phyloP scores from a whole-genome alignment of 257 asterid species.

The Nicotiana noctiflora region DNA sequence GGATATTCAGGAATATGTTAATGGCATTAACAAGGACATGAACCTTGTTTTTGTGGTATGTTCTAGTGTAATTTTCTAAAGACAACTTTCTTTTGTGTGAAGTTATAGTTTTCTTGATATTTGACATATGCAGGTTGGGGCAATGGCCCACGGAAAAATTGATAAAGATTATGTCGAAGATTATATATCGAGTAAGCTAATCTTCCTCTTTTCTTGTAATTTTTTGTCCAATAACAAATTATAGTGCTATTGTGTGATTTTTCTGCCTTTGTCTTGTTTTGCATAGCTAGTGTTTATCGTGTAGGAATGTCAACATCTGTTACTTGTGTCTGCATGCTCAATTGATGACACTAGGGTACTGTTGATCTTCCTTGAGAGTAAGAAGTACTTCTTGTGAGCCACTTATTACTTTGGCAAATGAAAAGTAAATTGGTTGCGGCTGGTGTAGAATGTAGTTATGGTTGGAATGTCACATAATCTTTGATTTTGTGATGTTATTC shows the following conservation, averaged over 20 bases:
- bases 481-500: not conserved
- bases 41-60: constrained; percentile 88
- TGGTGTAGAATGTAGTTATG: not conserved
- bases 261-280: not conserved
- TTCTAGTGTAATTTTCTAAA: not conserved
- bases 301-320: not conserved
- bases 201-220: not conserved
- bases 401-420: not conserved
- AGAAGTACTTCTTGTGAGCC: not conserved
- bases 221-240: not conserved
- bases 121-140: constrained; percentile 60
- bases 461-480: not conserved
- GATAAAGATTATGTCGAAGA: constrained; percentile 67
- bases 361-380: not conserved
- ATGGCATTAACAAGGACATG: constrained; percentile 38
- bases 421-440: not conserved
- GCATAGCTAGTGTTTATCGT: not conserved
- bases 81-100: not conserved
- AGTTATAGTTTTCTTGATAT: not conserved
- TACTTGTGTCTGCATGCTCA: not conserved
- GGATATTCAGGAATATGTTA: constrained; percentile 61
- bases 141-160: constrained; percentile 93
- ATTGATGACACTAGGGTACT: not conserved
- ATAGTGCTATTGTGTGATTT: not conserved
- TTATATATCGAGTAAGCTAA: constrained; percentile 60